Base-by-base conservation (phyloP, 116 monocot species). In the Phalaenopsis hybrid region DNA sequence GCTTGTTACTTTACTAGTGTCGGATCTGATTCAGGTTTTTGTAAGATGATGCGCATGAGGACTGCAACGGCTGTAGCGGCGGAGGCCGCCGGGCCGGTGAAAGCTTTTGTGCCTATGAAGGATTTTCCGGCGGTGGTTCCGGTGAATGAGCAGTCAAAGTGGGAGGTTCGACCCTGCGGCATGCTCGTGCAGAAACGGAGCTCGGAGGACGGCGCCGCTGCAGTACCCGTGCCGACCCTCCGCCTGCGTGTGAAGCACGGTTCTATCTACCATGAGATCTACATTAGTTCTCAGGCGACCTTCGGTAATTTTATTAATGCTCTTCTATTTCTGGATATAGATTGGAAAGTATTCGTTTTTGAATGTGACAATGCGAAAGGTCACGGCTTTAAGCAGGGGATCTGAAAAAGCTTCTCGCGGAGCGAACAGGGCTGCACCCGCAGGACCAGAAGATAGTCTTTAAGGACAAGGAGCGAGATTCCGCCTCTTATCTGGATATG, bases 151-250 rank as follows among this genome's bases (percentile, higher is more conserved):
- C 79, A 51, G 82, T 78, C 61, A 23, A 81, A 87, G 79, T 89
- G 86, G 91, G 96, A 96, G 85, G 92, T 96, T 74, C 82, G 93
- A 63, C 98, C 98, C 0, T 85, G 98, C 25, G 98, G 98, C 6
- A 93, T 98, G 98, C 88, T 98, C 6, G 98, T 98, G 45, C 98
- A 98, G 91, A 98, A 92, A 83, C 83, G 98, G 70, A 79, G 82
- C 78, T 85, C 86, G 11, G 89, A 87, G 25, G 25, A 82, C 49
- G 85, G 17, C 20, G 79, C 79, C 75, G 76, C 82, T 37, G 57
- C 63, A 33, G 76, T 79, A 6, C 89, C 85, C 5, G 82, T 87
- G 7, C 93, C 93, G 28, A 86, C 88, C 67, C 87, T 98, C 69
- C 91, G 93, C 72, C 89, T 98, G 41, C 88, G 90, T 51, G 95